These are phyloP conservation scores for Hypoxylon lenormandii DNA, from an alignment of 495 filamentous ascomycete species.

Conservation along the genomic window DNA sequence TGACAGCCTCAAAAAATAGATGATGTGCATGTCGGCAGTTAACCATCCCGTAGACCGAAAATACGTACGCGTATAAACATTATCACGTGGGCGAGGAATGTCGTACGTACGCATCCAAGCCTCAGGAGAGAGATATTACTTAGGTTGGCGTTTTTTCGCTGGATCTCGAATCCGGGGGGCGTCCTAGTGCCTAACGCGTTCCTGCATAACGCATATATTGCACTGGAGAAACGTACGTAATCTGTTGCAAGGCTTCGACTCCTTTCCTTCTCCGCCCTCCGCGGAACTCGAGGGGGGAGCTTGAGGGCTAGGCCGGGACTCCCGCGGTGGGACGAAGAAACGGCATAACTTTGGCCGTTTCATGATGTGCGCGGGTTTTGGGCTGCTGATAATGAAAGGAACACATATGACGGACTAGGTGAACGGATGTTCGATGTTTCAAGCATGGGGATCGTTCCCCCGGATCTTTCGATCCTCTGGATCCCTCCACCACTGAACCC, in stretches of 20 bases:
- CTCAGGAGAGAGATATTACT: background rate
- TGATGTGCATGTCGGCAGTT: background rate
- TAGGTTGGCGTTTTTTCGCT: background rate
- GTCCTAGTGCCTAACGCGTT: background rate
- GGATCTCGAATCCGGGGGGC: background rate
- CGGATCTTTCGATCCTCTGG: constrained; percentile 3
- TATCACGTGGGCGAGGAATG: background rate
- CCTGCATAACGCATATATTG: background rate
- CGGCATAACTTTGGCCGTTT: background rate
- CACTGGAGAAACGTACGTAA: background rate
- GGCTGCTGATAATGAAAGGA: background rate
- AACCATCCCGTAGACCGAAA: background rate
- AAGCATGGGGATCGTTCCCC: background rate
- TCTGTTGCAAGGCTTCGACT: background rate
- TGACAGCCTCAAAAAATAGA: too few species aligned
- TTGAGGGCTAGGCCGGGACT: background rate
- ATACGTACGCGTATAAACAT: background rate
- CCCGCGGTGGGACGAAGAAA: background rate
- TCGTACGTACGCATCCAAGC: background rate
- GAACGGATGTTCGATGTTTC: constrained; percentile 2
- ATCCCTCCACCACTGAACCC: background rate
- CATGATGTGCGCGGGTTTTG: background rate
- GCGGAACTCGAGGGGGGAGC: background rate
- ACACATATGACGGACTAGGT: background rate
- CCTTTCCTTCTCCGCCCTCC: background rate